These are phyloP conservation scores for Coleophoma cylindrospora DNA, from an alignment of 2,329 filamentous ascomycete species.

Conservation along the genomic window DNA sequence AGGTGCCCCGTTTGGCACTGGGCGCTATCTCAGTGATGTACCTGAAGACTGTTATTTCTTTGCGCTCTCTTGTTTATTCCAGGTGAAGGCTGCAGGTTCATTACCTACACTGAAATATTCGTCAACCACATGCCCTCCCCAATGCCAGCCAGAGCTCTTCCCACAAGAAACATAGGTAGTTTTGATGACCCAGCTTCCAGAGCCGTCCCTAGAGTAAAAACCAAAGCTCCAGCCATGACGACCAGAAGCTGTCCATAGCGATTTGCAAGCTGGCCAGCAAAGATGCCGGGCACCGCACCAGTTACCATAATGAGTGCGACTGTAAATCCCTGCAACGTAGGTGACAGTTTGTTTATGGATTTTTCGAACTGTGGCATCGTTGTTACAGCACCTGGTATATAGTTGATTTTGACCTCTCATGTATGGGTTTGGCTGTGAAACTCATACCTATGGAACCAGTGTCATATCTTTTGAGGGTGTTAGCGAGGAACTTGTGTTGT, in stretches of 20 bases:
- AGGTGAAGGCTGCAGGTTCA: neutral
- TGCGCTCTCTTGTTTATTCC: too few species aligned
- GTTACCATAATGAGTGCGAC: constrained; percentile 53
- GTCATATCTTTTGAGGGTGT: constrained; percentile 22
- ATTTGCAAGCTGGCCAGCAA: constrained; percentile 46
- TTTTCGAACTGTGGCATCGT: constrained; percentile 37
- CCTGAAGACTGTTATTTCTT: neutral
- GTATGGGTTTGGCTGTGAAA: too few species aligned
- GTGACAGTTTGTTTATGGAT: constrained; percentile 40
- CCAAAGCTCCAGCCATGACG: constrained; percentile 39
- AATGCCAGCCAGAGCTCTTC: constrained; percentile 45
- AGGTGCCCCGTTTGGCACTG: constrained; percentile 37
- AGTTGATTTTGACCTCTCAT: too few species aligned
- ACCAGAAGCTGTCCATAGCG: constrained; percentile 41
- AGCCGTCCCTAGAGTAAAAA: constrained; percentile 45
- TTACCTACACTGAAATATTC: constrained; percentile 39
- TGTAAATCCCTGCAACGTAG: constrained; percentile 47
- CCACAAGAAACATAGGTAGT: constrained; percentile 46
- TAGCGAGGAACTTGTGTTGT: neutral
- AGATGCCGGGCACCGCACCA: constrained; percentile 48
- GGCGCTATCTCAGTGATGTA: constrained; percentile 62
- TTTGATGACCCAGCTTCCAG: constrained; percentile 40
- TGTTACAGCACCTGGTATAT: constrained; percentile 33
- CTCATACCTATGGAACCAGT: constrained; percentile 36
- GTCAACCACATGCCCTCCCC: constrained; percentile 51